Conservation (phyloP, 257 asterid genomes). For the Solanum virginianum region DNA sequence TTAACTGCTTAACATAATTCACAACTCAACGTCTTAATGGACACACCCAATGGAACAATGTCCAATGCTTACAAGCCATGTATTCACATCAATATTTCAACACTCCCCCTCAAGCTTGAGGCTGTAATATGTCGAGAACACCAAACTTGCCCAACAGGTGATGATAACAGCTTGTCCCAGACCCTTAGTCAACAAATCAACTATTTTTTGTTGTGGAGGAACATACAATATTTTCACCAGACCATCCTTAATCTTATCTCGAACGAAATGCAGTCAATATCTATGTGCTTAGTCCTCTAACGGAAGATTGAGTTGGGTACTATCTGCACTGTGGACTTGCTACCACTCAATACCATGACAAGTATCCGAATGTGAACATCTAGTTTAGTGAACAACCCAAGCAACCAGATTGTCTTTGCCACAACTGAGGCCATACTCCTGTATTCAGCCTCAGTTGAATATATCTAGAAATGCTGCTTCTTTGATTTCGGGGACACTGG, state of each 20-base stretch:
- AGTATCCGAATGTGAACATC: not conserved
- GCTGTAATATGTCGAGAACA: not conserved
- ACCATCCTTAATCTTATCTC: not conserved
- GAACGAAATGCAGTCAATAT: not conserved
- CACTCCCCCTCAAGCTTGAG: not conserved
- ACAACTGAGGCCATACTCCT: not conserved
- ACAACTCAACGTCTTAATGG: not conserved
- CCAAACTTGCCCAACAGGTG: not conserved
- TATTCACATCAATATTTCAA: not conserved
- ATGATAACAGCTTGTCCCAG: not conserved
- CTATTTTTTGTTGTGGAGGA: not conserved
- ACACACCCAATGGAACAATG: not conserved
- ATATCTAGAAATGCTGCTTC: not conserved
- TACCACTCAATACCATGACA: not conserved
- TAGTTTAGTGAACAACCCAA: not conserved
- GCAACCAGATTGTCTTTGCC: not conserved
- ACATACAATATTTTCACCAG: not conserved
- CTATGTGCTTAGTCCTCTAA: not conserved
- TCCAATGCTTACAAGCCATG: not conserved
- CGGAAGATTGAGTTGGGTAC: not conserved
- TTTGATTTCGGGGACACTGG: not conserved
- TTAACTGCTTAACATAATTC: not conserved
- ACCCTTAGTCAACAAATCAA: not conserved
- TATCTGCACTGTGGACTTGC: not conserved
- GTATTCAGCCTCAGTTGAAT: not conserved